Percentiles rank a stretch among this genome's conserved stretches.
Evolutionary conservation across 371 early-diverging fungal species (phyloP).

Genomic region (Mucor lusitanicus): DNA sequence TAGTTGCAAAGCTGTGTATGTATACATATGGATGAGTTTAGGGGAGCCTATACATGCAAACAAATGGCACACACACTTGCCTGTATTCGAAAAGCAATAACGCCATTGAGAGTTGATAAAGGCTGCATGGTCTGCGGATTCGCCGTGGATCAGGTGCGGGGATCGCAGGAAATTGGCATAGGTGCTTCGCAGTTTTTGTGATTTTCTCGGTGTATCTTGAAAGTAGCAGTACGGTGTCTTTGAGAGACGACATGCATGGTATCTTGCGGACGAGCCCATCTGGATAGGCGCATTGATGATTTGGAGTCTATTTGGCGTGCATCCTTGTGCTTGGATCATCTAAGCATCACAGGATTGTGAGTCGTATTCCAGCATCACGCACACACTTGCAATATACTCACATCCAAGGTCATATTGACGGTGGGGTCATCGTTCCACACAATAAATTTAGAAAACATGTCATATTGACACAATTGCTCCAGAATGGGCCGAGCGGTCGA

Average conservation of each 20-base stretch:
- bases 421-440: constrained; percentile 65
- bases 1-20: constrained; percentile 43
- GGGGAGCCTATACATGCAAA: not conserved
- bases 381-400: constrained; percentile 17
- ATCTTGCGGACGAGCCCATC: constrained; percentile 57
- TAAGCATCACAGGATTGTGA: not conserved
- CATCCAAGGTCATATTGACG: constrained; percentile 47
- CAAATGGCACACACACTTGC: constrained; percentile 27
- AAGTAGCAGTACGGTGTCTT: constrained; percentile 69
- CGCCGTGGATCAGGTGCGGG: constrained; percentile 58
- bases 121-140: constrained; percentile 49
- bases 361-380: not conserved
- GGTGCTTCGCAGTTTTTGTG: constrained; percentile 48
- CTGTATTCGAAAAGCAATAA: constrained; percentile 66
- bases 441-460: constrained; percentile 61
- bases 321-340: constrained; percentile 35
- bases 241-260: constrained; percentile 60
- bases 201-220: constrained; percentile 50
- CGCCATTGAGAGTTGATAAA: constrained; percentile 62
- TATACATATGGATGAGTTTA: no score
- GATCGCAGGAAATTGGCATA: constrained; percentile 65
- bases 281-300: constrained; percentile 55
- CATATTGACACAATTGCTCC: constrained; percentile 55
- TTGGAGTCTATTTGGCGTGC: constrained; percentile 40
- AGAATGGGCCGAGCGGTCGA: constrained; percentile 46